phyloP scores from a whole-genome alignment of 2,329 filamentous ascomycete genomes.

The Ophiostoma novo-ulmi region DNA sequence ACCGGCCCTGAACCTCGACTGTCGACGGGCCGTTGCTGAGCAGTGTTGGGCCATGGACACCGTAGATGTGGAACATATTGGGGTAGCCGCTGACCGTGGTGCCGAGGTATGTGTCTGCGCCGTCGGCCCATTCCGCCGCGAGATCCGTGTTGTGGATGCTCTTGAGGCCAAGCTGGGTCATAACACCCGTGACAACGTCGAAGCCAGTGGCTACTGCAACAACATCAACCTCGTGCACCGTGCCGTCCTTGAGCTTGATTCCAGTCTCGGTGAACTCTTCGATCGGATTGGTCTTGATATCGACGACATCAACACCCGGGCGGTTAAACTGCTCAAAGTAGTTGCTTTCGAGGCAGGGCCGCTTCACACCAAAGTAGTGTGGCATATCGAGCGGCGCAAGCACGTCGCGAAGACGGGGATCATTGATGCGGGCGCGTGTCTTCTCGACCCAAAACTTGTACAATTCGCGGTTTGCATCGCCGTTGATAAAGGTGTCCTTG shows the following conservation, averaged over 20 bases:
- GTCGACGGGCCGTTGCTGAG: conserved; percentile 52
- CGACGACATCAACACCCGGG: conserved; percentile 40
- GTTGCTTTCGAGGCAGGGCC: conserved; percentile 40
- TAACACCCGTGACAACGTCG: conserved; percentile 35
- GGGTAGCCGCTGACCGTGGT: conserved; percentile 42
- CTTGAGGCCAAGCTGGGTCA: conserved; percentile 43
- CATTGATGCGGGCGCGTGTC: conserved; percentile 45
- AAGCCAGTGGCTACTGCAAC: conserved; percentile 45
- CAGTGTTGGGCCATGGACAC: conserved; percentile 52
- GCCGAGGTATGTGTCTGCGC: conserved; percentile 43
- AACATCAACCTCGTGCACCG: conserved; percentile 41
- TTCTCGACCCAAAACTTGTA: conserved; percentile 55
- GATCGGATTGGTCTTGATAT: conserved; percentile 40
- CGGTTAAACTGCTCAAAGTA: conserved; percentile 49
- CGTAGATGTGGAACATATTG: conserved; percentile 52
- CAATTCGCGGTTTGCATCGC: conserved; percentile 46
- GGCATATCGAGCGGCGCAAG: conserved; percentile 49
- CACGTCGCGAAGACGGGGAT: conserved; percentile 45
- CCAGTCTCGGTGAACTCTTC: conserved; percentile 40
- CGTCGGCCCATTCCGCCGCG: conserved; percentile 40
- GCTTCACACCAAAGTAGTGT: conserved; percentile 52
- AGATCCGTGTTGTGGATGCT: conserved; percentile 39
- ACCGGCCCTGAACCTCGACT: conserved; percentile 52
- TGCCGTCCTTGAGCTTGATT: conserved; percentile 39
- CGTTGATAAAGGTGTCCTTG: conserved; percentile 45